Conservation (phyloP, 148 eudicot species). For the Rhododendron ferrugineum region DNA sequence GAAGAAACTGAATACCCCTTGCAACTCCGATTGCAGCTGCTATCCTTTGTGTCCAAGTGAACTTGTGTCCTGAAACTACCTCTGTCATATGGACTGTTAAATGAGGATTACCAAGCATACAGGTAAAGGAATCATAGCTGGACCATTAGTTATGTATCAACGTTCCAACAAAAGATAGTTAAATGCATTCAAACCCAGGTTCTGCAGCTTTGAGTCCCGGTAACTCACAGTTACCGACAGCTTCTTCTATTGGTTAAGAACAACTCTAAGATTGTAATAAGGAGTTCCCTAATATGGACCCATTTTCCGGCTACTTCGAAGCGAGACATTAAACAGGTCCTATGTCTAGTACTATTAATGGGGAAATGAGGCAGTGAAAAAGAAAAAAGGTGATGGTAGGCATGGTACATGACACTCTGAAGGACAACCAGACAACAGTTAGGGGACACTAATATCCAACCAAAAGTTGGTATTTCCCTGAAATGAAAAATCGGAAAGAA, state of each 20-base stretch:
- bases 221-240: neutral
- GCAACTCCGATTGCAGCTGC: conserved; percentile 67
- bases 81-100: conserved; percentile 1
- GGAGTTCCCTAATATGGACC: too few species aligned
- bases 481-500: neutral
- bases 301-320: neutral
- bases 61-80: conserved; percentile 37
- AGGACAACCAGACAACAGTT: too few species aligned
- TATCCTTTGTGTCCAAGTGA: conserved; percentile 63
- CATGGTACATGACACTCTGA: neutral
- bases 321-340: neutral
- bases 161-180: neutral
- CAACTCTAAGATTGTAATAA: neutral
- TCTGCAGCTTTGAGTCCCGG: neutral
- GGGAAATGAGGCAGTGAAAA: neutral
- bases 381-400: too few species aligned
- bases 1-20: conserved; percentile 83
- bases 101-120: neutral
- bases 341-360: too few species aligned
- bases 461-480: neutral
- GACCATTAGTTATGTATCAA: neutral
- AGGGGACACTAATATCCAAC: neutral
- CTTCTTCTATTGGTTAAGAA: neutral
- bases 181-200: neutral
- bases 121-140: neutral